Base-by-base conservation (phyloP, 495 filamentous ascomycete genomes). In the Neurospora sp. region DNA sequence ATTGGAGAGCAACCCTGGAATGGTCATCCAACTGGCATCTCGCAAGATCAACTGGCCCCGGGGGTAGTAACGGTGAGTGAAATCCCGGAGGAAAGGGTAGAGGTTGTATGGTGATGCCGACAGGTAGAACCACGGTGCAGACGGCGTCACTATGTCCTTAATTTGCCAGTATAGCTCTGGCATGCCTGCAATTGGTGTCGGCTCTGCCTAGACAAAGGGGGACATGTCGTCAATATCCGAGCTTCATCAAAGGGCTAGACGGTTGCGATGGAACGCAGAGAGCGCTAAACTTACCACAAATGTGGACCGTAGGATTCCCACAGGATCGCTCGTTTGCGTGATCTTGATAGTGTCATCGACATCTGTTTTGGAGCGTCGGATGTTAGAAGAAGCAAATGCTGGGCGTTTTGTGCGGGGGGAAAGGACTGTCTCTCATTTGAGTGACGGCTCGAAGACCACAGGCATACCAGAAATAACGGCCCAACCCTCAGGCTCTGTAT, bases 261-360 rank as follows among this genome's bases (percentile, higher is more conserved):
- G 22, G 6, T 20, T 16, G 35, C 53, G 35, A 20, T 18, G 22
- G 31, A 16, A 40, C 16, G 31, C 31, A 35, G 59, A 9, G 22
- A 14, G 48, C 1, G 66, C 8, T 42, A 27, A 11, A 74, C 75
- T 40, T 73, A 93, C 90, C 53, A 90, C 89, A 76, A 98, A 97
- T 3, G 94, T 98, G 12, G 91, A 91, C 41, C 88, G 86, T 5
- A 97, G 83, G 74, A 97, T 93, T 7, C 93, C 93, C 61, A 91
- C 87, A 2, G 92, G 88, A 66, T 91, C 89, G 48, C 88, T 88
- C 3, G 96, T 97, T 78, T 91, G 87, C 0, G 95, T 97, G 70
- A 93, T 84, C 82, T 98, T 98, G 84, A 98, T 97, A 3, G 95
- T 96, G 81, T 98, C 95, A 81, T 98, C 95, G 78, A 98, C 91